These are phyloP conservation scores for Acacia acuminata DNA, from an alignment of 306 rosid genomes.

Conservation along the genomic window DNA sequence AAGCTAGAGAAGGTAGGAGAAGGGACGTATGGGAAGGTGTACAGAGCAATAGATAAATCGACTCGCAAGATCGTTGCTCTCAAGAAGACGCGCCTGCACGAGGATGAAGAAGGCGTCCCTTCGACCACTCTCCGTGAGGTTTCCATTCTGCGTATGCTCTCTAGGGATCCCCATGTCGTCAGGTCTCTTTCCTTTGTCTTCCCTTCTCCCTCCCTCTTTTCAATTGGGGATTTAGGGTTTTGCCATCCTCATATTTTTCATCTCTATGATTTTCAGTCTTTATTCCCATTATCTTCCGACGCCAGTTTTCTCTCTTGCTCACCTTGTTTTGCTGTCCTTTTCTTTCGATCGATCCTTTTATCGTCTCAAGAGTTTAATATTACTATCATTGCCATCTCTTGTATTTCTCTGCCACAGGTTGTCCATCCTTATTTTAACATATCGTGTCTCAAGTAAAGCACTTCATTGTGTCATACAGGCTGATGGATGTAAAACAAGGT, in stretches of 20 bases:
- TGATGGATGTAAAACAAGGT: conserved; percentile 93
- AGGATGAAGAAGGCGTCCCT: conserved; percentile 97
- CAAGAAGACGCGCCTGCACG: conserved; percentile 92
- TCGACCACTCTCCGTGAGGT: conserved; percentile 97
- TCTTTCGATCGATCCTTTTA: no score
- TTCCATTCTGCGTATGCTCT: conserved; percentile 94
- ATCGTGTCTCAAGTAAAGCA: neutral
- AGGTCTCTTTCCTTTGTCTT: conserved; percentile 16
- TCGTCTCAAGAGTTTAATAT: neutral
- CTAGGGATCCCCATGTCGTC: conserved; percentile 83
- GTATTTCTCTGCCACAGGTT: neutral
- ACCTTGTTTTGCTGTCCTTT: neutral
- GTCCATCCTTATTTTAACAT: neutral
- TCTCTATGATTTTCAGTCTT: neutral
- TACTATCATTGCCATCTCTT: neutral
- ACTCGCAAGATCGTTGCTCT: conserved; percentile 91
- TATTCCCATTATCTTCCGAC: neutral
- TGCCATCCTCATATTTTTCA: neutral
- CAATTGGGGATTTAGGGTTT: neutral
- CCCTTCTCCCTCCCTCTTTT: neutral
- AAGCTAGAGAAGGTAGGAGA: conserved; percentile 94
- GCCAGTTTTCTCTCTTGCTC: neutral
- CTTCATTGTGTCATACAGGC: conserved; percentile 30
- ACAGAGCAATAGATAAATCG: conserved; percentile 78
- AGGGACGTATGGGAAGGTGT: conserved; percentile 93